A percentile compares a stretch with the other conserved stretches of the same genome.
Conservation (phyloP, 139 green algal species). For the Chlamydomonas sp. region DNA sequence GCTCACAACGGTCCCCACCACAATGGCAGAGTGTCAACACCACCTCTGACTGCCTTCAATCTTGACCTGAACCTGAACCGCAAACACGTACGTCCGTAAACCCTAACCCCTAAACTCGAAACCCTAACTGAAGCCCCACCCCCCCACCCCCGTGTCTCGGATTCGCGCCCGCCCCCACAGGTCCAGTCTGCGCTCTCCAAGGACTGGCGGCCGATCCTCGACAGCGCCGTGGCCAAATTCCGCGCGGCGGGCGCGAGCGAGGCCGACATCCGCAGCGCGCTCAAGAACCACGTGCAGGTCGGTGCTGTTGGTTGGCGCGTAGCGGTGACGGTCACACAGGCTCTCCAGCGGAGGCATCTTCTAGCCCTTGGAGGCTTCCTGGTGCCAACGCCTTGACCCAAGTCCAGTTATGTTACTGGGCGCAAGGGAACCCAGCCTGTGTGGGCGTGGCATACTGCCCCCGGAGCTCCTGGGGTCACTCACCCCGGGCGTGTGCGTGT, state of each 20-base stretch:
- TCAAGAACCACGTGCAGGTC: conserved; percentile 70
- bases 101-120: background rate
- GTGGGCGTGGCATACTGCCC: too few relatives aligned
- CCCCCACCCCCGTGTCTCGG: background rate
- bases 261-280: conserved; percentile 57
- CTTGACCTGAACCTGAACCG: background rate
- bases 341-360: too few relatives aligned
- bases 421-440: too few relatives aligned
- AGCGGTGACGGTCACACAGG: background rate
- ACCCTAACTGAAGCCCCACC: background rate
- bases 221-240: conserved; percentile 61
- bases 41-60: background rate
- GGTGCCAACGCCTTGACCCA: too few relatives aligned
- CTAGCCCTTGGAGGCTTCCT: too few relatives aligned
- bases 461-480: too few relatives aligned
- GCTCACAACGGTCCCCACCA: too few relatives aligned
- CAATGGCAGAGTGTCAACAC: background rate
- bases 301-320: background rate
- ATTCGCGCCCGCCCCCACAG: conserved; percentile 11
- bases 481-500: too few relatives aligned
- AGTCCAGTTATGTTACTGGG: too few relatives aligned
- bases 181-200: conserved; percentile 9
- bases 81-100: background rate
- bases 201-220: conserved; percentile 45
- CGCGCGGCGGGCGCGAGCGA: conserved; percentile 47